Evolutionary conservation across 352 stramenopile genomes (phyloP).

Genomic region (Phytophthora sp.): DNA sequence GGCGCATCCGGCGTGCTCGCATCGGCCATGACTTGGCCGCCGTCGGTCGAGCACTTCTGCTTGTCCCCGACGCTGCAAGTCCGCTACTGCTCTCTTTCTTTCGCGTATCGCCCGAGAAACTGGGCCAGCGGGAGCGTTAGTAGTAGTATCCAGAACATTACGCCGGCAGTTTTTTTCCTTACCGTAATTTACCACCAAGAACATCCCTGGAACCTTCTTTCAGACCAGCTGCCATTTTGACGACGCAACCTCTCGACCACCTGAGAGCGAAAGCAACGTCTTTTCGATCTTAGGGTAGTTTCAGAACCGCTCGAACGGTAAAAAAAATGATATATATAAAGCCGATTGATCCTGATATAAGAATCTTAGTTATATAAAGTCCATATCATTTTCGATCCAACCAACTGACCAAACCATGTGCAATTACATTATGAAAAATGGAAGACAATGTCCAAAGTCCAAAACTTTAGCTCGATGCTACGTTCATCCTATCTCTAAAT

Average conservation of each 20-base stretch:
- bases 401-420: slow-evolving; percentile 5
- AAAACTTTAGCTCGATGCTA: slow-evolving; percentile 2
- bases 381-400: neutral
- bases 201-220: no score
- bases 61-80: neutral
- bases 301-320: no score
- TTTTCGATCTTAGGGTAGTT: no score
- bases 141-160: no score
- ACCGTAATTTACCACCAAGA: no score
- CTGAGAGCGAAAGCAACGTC: no score
- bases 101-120: neutral
- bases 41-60: no score
- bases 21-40: slow-evolving; percentile 1
- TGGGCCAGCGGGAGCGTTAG: neutral
- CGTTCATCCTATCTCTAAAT: neutral
- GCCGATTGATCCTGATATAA: neutral
- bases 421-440: slow-evolving; percentile 17
- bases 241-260: no score
- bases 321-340: no score
- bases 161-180: no score
- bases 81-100: slow-evolving; percentile 4
- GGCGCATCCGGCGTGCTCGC: neutral
- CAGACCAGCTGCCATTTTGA: no score
- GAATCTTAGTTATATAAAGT: slow-evolving; percentile 7
- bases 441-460: neutral